A percentile compares a stretch with the other conserved stretches of the same genome.
Evolutionary conservation across 768 basidiomycete genomes (phyloP).

Genomic region (Galerina sulciceps): DNA sequence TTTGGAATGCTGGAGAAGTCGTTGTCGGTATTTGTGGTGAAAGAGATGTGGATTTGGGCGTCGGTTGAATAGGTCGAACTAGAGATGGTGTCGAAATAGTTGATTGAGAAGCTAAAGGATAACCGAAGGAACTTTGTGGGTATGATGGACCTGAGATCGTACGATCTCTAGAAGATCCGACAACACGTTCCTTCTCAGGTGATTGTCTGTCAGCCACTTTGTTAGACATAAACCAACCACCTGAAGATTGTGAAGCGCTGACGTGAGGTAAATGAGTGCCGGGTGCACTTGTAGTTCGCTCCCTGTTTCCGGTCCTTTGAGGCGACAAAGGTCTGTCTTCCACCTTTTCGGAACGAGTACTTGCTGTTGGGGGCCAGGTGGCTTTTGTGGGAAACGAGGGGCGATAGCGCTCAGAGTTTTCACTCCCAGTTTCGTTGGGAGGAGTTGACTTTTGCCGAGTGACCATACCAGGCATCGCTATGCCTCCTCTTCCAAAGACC

Average conservation of each 20-base stretch:
- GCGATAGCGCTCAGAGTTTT: slow-evolving; percentile 18
- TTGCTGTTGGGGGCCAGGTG: slow-evolving; percentile 24
- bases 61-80: slow-evolving; percentile 57
- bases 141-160: slow-evolving; percentile 25
- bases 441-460: slow-evolving; percentile 22
- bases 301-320: slow-evolving; percentile 44
- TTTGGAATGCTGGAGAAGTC: slow-evolving; percentile 64
- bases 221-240: slow-evolving; percentile 21
- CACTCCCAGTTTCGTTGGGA: slow-evolving; percentile 4
- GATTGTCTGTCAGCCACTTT: slow-evolving; percentile 18
- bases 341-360: slow-evolving; percentile 29
- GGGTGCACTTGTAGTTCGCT: slow-evolving; percentile 57
- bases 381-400: slow-evolving; percentile 23
- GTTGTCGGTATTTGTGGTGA: slow-evolving; percentile 48
- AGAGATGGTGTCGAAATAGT: slow-evolving; percentile 45
- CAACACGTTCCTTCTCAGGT: slow-evolving; percentile 17
- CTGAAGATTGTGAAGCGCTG: slow-evolving; percentile 17
- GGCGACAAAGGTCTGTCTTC: slow-evolving; percentile 42
- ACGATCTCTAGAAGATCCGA: slow-evolving; percentile 22
- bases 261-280: slow-evolving; percentile 17
- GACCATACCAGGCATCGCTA: slow-evolving; percentile 78
- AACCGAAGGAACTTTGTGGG: slow-evolving; percentile 1
- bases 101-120: slow-evolving; percentile 20
- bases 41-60: slow-evolving; percentile 46
- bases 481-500: slow-evolving; percentile 72